Conservation (phyloP, 352 stramenopile species). For the Halophytophthora batemanensis region DNA sequence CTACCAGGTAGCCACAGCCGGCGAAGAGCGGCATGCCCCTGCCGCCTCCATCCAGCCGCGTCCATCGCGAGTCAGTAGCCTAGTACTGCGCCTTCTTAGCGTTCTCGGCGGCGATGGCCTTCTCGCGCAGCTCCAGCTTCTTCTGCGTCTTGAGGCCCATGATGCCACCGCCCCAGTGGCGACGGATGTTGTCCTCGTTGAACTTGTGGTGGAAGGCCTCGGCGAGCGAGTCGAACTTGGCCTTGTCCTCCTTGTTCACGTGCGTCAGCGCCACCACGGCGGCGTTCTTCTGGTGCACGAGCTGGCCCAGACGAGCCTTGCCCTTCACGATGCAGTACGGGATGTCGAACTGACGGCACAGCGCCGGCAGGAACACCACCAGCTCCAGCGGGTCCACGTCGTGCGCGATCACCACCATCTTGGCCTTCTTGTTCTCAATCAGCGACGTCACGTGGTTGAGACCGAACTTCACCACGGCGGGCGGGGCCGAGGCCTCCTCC, state of each 20-base stretch:
- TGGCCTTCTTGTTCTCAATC: conserved; percentile 99
- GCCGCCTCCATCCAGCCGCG: conserved; percentile 3
- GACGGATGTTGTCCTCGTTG: conserved; percentile 93
- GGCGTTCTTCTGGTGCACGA: conserved; percentile 99
- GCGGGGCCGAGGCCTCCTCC: conserved; percentile 84
- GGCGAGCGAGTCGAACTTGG: conserved; percentile 94
- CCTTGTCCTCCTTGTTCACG: conserved; percentile 98
- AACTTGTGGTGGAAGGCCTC: conserved; percentile 95
- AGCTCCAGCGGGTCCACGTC: conserved; percentile 99
- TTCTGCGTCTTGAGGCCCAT: conserved; percentile 99
- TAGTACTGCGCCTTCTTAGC: conserved; percentile 98
- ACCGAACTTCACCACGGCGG: conserved; percentile 97
- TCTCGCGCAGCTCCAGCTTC: conserved; percentile 98
- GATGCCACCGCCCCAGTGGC: conserved; percentile 99
- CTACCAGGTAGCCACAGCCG: conserved; percentile 15
- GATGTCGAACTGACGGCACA: conserved; percentile 99
- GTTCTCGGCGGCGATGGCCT: conserved; percentile 96
- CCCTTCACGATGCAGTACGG: conserved; percentile 99
- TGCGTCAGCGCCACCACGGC: conserved; percentile 94
- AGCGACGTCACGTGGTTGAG: conserved; percentile 99
- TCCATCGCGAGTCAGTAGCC: conserved; percentile 12
- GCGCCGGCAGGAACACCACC: conserved; percentile 96
- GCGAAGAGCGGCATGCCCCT: conserved; percentile 9
- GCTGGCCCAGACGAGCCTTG: conserved; percentile 97
- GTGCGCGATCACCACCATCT: conserved; percentile 98